A percentile compares a stretch with the other conserved stretches of the same genome.
These are phyloP conservation scores for Spathaspora arborariae DNA, from an alignment of 805 yeast genomes.

Conservation along the genomic window DNA sequence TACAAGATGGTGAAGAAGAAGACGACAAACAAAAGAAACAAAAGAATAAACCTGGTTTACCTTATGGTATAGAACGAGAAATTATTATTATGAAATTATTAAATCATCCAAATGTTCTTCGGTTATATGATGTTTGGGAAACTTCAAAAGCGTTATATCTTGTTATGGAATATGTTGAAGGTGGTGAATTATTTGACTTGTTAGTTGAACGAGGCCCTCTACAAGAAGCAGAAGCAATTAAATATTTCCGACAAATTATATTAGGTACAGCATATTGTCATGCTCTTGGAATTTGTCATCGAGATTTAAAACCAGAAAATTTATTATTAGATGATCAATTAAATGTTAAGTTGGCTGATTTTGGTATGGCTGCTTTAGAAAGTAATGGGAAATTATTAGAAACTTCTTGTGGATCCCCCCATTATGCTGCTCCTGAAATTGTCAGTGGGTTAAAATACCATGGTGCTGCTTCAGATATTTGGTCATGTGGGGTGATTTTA, in stretches of 20 bases:
- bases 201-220: conserved; percentile 69
- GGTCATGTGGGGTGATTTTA: conserved; percentile 84
- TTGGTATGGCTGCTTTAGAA: conserved; percentile 88
- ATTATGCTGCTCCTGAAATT: conserved; percentile 85
- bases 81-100: conserved; percentile 95
- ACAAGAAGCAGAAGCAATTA: conserved; percentile 69
- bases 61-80: conserved; percentile 96
- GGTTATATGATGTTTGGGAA: conserved; percentile 97
- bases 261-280: conserved; percentile 81
- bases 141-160: conserved; percentile 82
- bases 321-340: conserved; percentile 61
- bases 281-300: conserved; percentile 73
- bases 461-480: conserved; percentile 81
- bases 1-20: conserved; percentile 40
- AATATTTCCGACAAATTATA: conserved; percentile 72
- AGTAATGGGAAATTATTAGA: conserved; percentile 65
- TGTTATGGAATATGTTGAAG: conserved; percentile 79
- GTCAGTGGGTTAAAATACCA: conserved; percentile 75
- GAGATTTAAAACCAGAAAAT: conserved; percentile 83
- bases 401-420: conserved; percentile 86
- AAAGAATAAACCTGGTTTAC: conserved; percentile 48
- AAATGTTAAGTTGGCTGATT: conserved; percentile 77
- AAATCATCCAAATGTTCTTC: conserved; percentile 90
- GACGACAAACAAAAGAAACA: neutral
- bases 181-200: conserved; percentile 81